Evolutionary conservation across 805 yeast species (phyloP).

Genomic region (Barnettozyma wickerhamii): DNA sequence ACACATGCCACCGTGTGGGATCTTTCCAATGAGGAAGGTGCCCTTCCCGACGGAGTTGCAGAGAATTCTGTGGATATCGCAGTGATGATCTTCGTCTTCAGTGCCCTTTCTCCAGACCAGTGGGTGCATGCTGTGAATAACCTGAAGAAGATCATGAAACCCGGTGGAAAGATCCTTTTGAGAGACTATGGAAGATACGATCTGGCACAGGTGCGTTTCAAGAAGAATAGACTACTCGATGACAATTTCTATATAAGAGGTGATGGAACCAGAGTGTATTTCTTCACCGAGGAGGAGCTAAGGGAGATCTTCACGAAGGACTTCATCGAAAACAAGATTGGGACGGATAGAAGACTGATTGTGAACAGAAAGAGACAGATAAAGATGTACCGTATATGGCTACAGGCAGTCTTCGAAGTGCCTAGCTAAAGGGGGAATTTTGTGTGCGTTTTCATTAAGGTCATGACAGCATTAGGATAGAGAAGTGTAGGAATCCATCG

Average conservation of each 20-base stretch:
- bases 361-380: conserved; percentile 89
- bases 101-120: conserved; percentile 88
- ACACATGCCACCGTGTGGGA: conserved; percentile 96
- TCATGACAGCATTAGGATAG: conserved; percentile 34
- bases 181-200: conserved; percentile 96
- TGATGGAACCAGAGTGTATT: conserved; percentile 96
- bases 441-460: too few relatives aligned
- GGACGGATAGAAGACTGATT: conserved; percentile 83
- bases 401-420: conserved; percentile 80
- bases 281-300: conserved; percentile 92
- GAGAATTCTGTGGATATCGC: conserved; percentile 83
- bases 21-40: conserved; percentile 68
- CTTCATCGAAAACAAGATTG: conserved; percentile 72
- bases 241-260: conserved; percentile 96
- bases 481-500: conserved; percentile 65
- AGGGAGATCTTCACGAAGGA: conserved; percentile 61
- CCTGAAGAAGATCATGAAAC: conserved; percentile 69
- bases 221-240: conserved; percentile 78
- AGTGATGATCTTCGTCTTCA: conserved; percentile 92
- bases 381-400: conserved; percentile 96
- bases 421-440: conserved; percentile 21
- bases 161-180: conserved; percentile 87
- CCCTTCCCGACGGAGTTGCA: conserved; percentile 79
- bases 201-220: conserved; percentile 90
- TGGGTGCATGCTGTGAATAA: conserved; percentile 82